Percentiles rank a stretch among this genome's conserved stretches.
phyloP scores from a whole-genome alignment of 768 basidiomycete genomes.

The Leccinum subtestaceum region DNA sequence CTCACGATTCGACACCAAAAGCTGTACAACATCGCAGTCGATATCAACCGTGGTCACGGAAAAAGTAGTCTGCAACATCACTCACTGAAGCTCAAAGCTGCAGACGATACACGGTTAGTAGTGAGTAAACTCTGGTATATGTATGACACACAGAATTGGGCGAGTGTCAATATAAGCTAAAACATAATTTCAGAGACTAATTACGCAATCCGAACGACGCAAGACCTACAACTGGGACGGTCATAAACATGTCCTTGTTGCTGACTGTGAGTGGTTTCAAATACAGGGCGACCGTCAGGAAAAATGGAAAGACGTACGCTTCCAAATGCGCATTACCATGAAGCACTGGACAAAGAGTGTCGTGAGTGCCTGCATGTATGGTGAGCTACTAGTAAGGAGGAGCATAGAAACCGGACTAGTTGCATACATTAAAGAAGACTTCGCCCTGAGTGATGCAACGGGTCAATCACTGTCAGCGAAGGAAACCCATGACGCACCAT shows the following conservation, averaged over 20 bases:
- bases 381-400: neutral
- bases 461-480: constrained; percentile 6
- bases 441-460: constrained; percentile 36
- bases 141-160: constrained; percentile 36
- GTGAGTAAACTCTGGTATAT: neutral
- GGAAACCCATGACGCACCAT: constrained; percentile 13
- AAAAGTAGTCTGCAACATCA: neutral
- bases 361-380: constrained; percentile 33
- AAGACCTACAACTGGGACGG: constrained; percentile 29
- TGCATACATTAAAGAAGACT: constrained; percentile 45
- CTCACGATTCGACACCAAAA: constrained; percentile 37
- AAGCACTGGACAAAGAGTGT: constrained; percentile 55
- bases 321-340: constrained; percentile 49
- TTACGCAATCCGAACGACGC: neutral
- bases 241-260: constrained; percentile 41
- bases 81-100: constrained; percentile 36
- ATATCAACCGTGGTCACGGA: constrained; percentile 3
- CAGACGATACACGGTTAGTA: constrained; percentile 5
- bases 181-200: neutral
- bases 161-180: constrained; percentile 32
- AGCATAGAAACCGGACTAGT: neutral
- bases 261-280: constrained; percentile 39
- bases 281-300: neutral
- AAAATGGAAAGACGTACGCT: constrained; percentile 33
- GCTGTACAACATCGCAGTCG: constrained; percentile 22